These are phyloP conservation scores for Kuraishia piskuri DNA, from an alignment of 805 yeast genomes.

Conservation along the genomic window DNA sequence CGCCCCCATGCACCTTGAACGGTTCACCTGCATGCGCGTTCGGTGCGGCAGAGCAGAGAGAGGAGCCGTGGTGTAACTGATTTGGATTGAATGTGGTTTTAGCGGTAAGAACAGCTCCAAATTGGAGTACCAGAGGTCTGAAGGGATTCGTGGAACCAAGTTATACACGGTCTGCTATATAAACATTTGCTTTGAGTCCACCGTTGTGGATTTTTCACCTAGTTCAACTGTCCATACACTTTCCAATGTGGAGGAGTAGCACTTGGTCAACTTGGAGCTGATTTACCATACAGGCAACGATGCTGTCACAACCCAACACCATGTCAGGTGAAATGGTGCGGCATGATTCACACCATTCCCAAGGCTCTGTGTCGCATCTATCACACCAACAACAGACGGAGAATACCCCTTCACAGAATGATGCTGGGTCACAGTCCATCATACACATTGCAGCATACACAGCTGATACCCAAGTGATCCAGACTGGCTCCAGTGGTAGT, in stretches of 20 bases:
- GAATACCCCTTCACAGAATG: background rate
- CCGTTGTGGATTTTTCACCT: background rate
- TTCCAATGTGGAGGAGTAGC: background rate
- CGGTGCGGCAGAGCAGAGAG: background rate
- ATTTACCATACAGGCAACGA: background rate
- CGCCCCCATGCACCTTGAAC: constrained; percentile 6
- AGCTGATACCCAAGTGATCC: background rate
- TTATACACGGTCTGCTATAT: background rate
- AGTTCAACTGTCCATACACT: background rate
- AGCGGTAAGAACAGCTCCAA: background rate
- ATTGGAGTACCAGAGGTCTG: too few relatives aligned
- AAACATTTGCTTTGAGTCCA: background rate
- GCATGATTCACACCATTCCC: background rate
- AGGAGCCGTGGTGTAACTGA: background rate
- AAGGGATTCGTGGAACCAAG: too few relatives aligned
- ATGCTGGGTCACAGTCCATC: background rate
- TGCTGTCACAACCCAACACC: background rate
- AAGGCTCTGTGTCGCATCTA: too few relatives aligned
- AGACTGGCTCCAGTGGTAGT: background rate
- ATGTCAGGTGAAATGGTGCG: background rate
- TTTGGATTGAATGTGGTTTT: background rate
- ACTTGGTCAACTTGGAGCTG: background rate
- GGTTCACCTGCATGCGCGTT: constrained; percentile 5
- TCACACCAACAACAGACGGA: background rate
- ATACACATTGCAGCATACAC: background rate